Conservation (phyloP, 106 monocot genomes). For the Phalaenopsis equestris region DNA sequence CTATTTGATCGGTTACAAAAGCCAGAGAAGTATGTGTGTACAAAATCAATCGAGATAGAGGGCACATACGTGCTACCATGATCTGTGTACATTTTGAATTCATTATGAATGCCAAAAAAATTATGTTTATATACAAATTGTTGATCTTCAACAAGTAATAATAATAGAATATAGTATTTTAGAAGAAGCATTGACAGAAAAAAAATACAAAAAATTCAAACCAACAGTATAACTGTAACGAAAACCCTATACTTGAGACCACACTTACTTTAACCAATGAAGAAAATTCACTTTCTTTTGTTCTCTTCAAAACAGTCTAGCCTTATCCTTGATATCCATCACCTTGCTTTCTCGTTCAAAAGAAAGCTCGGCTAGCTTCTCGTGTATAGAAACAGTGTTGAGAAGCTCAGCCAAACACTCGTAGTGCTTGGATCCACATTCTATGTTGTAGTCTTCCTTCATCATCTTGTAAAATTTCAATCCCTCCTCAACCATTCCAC, state of each 20-base stretch:
- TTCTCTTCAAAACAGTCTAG: too few relatives aligned
- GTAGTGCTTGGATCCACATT: conserved; percentile 34
- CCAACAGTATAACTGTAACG: background rate
- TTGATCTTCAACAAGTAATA: too few relatives aligned
- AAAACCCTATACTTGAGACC: background rate
- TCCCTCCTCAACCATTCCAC: conserved; percentile 35
- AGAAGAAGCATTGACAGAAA: too few relatives aligned
- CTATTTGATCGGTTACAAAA: too few relatives aligned
- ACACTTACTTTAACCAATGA: background rate
- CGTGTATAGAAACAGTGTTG: conserved; percentile 5
- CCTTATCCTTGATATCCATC: background rate
- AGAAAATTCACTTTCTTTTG: background rate
- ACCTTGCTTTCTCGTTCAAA: background rate
- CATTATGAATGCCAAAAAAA: too few relatives aligned
- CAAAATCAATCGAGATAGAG: too few relatives aligned
- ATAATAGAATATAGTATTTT: too few relatives aligned
- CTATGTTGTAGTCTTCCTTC: conserved; percentile 28
- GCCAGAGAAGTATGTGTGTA: too few relatives aligned
- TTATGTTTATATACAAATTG: too few relatives aligned
- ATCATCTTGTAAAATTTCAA: conserved; percentile 30
- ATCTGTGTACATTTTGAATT: too few relatives aligned
- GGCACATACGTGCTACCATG: too few relatives aligned
- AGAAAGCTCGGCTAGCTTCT: background rate
- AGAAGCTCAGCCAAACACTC: conserved; percentile 50
- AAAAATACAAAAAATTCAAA: too few relatives aligned